Conservation (phyloP, 2,329 filamentous ascomycete species). For the Colletotrichum truncatum region DNA sequence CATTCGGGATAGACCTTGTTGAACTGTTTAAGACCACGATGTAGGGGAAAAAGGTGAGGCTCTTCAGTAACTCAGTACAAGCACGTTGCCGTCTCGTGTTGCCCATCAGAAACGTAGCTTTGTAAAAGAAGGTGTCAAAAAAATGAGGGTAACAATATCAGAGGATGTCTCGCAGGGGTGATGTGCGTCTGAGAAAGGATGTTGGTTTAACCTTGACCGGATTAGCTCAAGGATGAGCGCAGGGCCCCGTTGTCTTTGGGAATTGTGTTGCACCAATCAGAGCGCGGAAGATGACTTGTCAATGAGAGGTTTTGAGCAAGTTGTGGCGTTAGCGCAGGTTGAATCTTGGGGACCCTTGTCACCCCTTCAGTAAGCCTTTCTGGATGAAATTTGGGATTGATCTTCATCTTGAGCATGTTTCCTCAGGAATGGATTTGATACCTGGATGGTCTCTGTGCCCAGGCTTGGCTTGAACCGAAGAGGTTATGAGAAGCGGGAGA, state of each 20-base stretch:
- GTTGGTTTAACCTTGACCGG: conserved; percentile 19
- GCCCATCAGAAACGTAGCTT: background rate
- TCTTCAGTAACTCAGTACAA: background rate
- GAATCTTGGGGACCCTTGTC: conserved; percentile 7
- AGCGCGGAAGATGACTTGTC: background rate
- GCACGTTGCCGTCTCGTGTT: background rate
- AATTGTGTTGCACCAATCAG: background rate
- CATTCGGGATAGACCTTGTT: background rate
- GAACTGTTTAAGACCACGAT: background rate
- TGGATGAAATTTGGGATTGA: background rate
- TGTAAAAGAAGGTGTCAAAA: background rate
- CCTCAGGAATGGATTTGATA: background rate
- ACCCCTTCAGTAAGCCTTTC: background rate
- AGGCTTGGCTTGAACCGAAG: no score
- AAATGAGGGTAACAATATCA: background rate
- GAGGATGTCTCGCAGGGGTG: background rate
- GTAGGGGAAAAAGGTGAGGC: background rate
- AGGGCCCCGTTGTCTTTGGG: conserved; percentile 2
- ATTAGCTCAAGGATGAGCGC: conserved; percentile 23
- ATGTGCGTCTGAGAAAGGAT: background rate
- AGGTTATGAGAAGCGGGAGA: no score
- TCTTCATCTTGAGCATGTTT: conserved; percentile 4
- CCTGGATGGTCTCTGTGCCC: background rate
- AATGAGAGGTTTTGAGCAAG: conserved; percentile 60
- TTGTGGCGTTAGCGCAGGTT: conserved; percentile 44